A percentile compares a stretch with the other conserved stretches of the same genome.
phyloP scores from a whole-genome alignment of 345 rosid species.

The Gossypioides kirkii region DNA sequence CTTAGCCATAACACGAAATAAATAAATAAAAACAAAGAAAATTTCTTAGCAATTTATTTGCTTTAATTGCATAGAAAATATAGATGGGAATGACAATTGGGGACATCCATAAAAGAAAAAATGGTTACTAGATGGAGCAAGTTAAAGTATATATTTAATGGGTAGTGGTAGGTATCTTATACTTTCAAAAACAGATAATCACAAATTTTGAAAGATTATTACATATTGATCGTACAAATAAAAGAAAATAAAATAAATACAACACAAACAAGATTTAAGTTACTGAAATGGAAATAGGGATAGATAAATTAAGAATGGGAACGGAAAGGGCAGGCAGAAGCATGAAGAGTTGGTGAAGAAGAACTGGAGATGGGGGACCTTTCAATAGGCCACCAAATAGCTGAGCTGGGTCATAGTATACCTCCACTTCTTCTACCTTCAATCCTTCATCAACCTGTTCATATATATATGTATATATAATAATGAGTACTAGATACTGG shows the following conservation, averaged over 20 bases:
- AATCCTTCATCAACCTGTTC: constrained; percentile 30
- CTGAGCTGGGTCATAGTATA: constrained; percentile 65
- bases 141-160: no score
- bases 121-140: no score
- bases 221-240: background rate
- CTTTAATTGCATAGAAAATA: background rate
- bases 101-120: no score
- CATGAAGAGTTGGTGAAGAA: background rate
- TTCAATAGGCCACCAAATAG: constrained; percentile 57
- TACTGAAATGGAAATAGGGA: background rate
- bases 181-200: no score
- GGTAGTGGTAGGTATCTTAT: no score
- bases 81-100: background rate
- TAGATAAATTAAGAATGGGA: background rate
- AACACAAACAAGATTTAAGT: background rate
- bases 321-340: background rate
- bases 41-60: background rate
- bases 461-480: no score
- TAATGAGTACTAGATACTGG: no score
- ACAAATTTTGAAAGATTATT: no score
- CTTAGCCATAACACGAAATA: no score
- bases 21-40: no score
- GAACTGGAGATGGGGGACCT: constrained; percentile 12
- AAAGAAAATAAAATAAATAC: background rate
- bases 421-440: constrained; percentile 60